Evolutionary conservation across 1,284 basidiomycete species (phyloP).

Genomic region (Rhodotorula sp.): DNA sequence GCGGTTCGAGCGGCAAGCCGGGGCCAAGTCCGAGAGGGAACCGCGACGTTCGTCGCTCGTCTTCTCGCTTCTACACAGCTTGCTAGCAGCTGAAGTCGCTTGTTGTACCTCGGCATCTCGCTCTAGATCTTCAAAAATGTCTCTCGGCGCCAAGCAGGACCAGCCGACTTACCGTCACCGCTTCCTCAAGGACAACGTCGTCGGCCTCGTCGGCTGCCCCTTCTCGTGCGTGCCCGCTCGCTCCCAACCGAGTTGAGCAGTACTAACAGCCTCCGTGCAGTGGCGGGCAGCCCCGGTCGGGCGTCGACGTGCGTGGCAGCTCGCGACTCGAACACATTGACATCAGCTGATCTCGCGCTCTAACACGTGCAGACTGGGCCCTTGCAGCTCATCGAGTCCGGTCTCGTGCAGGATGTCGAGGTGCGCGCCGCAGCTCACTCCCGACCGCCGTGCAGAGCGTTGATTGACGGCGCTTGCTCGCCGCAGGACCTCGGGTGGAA

Average conservation of each 20-base stretch:
- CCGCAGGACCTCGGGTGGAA: conserved; percentile 72
- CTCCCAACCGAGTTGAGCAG: no score
- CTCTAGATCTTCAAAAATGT: background rate
- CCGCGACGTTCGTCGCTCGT: no score
- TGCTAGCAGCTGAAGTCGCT: no score
- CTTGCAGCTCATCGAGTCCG: conserved; percentile 79
- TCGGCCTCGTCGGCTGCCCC: conserved; percentile 46
- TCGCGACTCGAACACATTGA: no score
- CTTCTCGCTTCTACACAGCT: no score
- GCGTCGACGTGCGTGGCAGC: conserved; percentile 67
- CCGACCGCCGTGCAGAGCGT: background rate
- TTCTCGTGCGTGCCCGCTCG: conserved; percentile 40
- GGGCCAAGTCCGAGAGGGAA: no score
- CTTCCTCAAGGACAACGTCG: conserved; percentile 34
- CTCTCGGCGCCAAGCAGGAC: conserved; percentile 10
- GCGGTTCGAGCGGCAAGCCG: no score
- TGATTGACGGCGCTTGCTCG: background rate
- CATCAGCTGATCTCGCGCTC: background rate
- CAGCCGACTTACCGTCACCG: conserved; percentile 27
- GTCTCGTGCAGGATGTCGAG: conserved; percentile 72
- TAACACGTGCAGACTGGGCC: conserved; percentile 60
- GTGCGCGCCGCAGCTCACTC: conserved; percentile 28
- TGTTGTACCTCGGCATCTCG: background rate
- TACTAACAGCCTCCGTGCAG: conserved; percentile 15
- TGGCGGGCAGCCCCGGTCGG: conserved; percentile 64